Base-by-base conservation (phyloP, 2,329 filamentous ascomycete genomes). In the Diaporthe citriasiana region DNA sequence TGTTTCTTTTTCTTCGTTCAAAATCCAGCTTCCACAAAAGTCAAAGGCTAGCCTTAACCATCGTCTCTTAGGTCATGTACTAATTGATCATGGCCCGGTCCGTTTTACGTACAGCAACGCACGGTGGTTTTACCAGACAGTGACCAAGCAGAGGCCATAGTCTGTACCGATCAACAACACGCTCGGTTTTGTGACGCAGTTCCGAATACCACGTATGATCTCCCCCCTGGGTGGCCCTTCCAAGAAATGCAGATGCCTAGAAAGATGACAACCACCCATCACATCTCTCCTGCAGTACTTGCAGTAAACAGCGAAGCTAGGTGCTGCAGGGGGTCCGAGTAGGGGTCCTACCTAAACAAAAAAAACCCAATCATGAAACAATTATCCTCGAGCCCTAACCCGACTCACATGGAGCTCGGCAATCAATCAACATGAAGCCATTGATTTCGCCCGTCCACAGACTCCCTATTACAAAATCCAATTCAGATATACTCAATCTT, bases 111-210 rank as follows among this genome's bases (percentile, higher is more conserved):
- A 68, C 40, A 40, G 60, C 15, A 19, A 38, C 9, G 45, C 33
- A 50, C 13, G 19, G 30, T 38, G 47, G 15, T 27, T 38, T 42
- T 30, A 10, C 30, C 15, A 25, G 42, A 2, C 33, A 25, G 27
- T 51, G 63, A 45, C 42, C 35, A 47, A 27, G 10, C 25, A 9
- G 12, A 9, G 12, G 4, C 12, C n/a, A 35, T 42, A 22, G 70
- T 63, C 70, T 63, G 70, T 38, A 55, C 25, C 4, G 25, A 71
- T 63, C 35, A 71, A 71, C 56, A 42, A 71, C 56, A 71, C 56
- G 30, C 47, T 38, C 35, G 19, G 47, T 42, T 35, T 38, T n/a
- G 47, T 22, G 45, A 40, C 33, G 30, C 47, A 53, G n/a, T 9
- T 25, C 33, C 63, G 47, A 22, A 25, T n/a, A 68, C 33, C 47